These are phyloP conservation scores for Thelonectria discophora DNA, from an alignment of 2,329 filamentous ascomycete species.

Conservation along the genomic window DNA sequence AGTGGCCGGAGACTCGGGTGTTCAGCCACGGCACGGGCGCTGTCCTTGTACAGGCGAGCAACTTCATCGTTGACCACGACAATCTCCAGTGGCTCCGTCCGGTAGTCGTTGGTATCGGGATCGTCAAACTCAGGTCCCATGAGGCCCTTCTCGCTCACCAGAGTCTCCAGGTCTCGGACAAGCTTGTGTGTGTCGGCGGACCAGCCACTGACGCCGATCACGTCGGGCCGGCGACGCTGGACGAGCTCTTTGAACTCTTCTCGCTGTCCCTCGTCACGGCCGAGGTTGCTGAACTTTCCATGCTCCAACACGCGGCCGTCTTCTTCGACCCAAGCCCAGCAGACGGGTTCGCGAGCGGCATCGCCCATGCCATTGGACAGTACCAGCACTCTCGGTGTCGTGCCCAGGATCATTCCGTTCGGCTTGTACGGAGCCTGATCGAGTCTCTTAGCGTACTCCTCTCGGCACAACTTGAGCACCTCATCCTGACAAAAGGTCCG, in stretches of 20 bases:
- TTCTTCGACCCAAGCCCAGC: constrained; percentile 93
- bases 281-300: constrained; percentile 84
- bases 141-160: constrained; percentile 81
- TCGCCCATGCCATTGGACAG: constrained; percentile 87
- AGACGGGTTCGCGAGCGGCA: constrained; percentile 77
- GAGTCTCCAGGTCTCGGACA: constrained; percentile 79
- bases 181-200: constrained; percentile 86
- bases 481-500: constrained; percentile 94
- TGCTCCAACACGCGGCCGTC: constrained; percentile 89
- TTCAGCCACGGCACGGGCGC: constrained; percentile 78
- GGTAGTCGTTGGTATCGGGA: constrained; percentile 76
- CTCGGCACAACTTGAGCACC: constrained; percentile 85
- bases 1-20: constrained; percentile 82
- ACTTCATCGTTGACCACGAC: constrained; percentile 96
- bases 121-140: constrained; percentile 85
- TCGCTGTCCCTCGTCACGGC: constrained; percentile 71
- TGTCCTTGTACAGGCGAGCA: constrained; percentile 94
- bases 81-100: constrained; percentile 84
- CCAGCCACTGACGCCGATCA: constrained; percentile 89
- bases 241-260: constrained; percentile 82
- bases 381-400: constrained; percentile 84
- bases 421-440: constrained; percentile 98
- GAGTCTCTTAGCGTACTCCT: constrained; percentile 87
- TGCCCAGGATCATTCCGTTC: constrained; percentile 89
- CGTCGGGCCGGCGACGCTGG: constrained; percentile 83